Base-by-base conservation (phyloP, 75 land plant genomes). In the Gnetum montanum region DNA sequence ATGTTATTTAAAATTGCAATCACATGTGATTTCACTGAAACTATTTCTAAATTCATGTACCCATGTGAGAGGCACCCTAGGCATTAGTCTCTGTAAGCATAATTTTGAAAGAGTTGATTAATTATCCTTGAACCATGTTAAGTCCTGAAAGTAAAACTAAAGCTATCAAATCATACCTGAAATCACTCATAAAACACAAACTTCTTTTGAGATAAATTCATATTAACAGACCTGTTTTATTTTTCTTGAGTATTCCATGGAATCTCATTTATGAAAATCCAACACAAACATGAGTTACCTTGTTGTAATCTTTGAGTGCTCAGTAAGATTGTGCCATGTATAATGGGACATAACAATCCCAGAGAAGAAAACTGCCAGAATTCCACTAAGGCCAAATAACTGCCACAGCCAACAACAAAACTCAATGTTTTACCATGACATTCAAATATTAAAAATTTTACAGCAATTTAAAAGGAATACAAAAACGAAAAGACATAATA, bases 311-410 rank as follows among this genome's bases (percentile, higher is more conserved):
- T 46, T 59, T 22, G 70, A 71, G 30, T 51, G 44, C 45, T 59
- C 53, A 36, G 70, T 64, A 34, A 71, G 58, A 25, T 71, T 71
- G 40, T 71, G 70, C 74, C 74, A 71, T 1, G 68, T 54, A 36
- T 71, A 71, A 36, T 71, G 74, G 10, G 74, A 71, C 74, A 71
- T 71, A 24, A 71, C 34, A 33, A 71, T 66, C 26, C 74, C 74
- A 53, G 64, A 71, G 18, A 71, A 71, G 58, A 71, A 71, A 23
- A 71, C 69, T 0, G 74, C 60, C 19, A 71, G 63, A 27, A 71
- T 71, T 16, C 70, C 74, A 66, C 74, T 71, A 18, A 71, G 43
- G 20, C 20, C 12, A 40, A 60, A 43, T n/a, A 70, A 46, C 73
- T 70, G 73, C 49, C 49, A 18, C 12, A 35, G 12, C n/a, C n/a